phyloP scores from a whole-genome alignment of 345 rosid species.

The rapeseed (Brassica napus) region Da-Ae NC_063450.1:39306001-39306500 shows the following conservation, averaged over 20 bases:
- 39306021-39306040: constrained; percentile 85
- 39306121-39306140: background rate
- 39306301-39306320: constrained; percentile 90
- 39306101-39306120: background rate
- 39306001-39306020: constrained; percentile 91
- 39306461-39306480: background rate
- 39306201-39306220: constrained; percentile 67
- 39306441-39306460: too few species aligned
- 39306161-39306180: constrained; percentile 95
- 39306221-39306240: constrained; percentile 85
- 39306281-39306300: constrained; percentile 92
- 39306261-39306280: constrained; percentile 89
- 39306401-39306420: background rate
- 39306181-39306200: constrained; percentile 67
- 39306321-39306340: constrained; percentile 60
- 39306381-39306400: background rate
- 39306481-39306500: background rate
- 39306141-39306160: constrained; percentile 44
- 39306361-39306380: background rate
- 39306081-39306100: background rate
- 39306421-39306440: background rate
- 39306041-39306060: constrained; percentile 52
- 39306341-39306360: background rate
- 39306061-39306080: constrained; percentile 54
- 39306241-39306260: constrained; percentile 69